Evolutionary conservation across 345 rosid genomes (phyloP), one percentile per base, ranked within the genome.

Genomic region (Dimocarpus longan): DNA sequence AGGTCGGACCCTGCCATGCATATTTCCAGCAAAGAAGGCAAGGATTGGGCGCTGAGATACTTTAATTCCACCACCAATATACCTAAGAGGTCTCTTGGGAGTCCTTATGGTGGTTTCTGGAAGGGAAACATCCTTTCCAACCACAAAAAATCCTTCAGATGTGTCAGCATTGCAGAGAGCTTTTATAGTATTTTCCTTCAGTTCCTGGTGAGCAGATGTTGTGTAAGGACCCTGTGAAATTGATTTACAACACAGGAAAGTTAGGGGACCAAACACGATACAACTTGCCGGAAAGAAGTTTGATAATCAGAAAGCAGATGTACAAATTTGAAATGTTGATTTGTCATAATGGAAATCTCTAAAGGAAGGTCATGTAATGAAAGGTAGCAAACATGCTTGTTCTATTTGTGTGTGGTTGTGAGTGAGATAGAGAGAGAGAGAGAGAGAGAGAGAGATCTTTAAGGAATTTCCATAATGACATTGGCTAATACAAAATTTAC

Each of bases 1-100:
- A 43, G 99, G 96, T 12, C 96, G 93, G 71, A 93, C 94, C 80
- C 91, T 86, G 10, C 98, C 98, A 26, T 95, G 99, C 94, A 86
- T 88, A 71, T 87, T 79, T 24, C 98, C 98, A 6, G 98, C 97
- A 73, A 92, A 95, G 88, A 93, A 95, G 73, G 98, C 94, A 12
- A 93, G 95, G 84, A 95, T 91, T 10, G 95, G 91, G 6, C 96
- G 97, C 73, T 90, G 89, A 21, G 98, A 93, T 52, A 93, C 96
- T 76, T 90, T 88, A 71, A 81, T 83, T 46, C 99, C 96, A 54
- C 85, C 84, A 22, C 99, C 99, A 1, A 95, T 80, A 63, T 87
- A 19, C 73, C 89, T 86, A 11, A 87, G 93, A 78, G 96, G 98
- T 63, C 78, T 91, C 42, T 78, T 78, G 4, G 93, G 90, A 84